These are phyloP conservation scores for Tricladium varicosporioides DNA, from an alignment of 2,329 filamentous ascomycete genomes.

Conservation along the genomic window DNA sequence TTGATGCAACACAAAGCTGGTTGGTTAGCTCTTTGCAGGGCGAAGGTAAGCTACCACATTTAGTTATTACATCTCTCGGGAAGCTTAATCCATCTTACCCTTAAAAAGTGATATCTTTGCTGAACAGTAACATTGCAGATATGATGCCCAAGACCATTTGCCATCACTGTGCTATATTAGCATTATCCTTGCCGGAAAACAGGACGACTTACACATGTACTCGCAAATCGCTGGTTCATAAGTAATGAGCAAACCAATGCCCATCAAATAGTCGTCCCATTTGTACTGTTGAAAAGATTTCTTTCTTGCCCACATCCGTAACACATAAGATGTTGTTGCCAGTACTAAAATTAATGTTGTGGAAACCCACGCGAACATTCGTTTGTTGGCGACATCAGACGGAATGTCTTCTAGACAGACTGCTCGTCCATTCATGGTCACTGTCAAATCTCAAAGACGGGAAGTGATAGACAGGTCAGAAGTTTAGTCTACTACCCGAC, in stretches of 20 bases:
- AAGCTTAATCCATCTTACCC: background rate
- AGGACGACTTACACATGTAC: constrained; percentile 1
- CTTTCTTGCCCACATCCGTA: constrained; percentile 3
- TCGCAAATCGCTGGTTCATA: constrained; percentile 5
- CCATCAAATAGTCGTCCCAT: constrained; percentile 11
- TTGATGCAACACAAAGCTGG: constrained; percentile 18
- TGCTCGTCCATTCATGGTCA: background rate
- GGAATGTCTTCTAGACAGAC: constrained; percentile 1
- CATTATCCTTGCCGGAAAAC: background rate
- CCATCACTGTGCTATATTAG: constrained; percentile 1
- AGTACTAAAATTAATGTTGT: constrained; percentile 1
- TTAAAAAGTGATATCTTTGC: background rate
- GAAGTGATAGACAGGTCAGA: background rate
- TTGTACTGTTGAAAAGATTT: constrained; percentile 2
- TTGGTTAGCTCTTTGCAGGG: constrained; percentile 7
- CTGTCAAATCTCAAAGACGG: background rate
- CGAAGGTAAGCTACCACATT: constrained; percentile 1
- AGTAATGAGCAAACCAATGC: constrained; percentile 7
- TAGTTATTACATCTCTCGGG: background rate
- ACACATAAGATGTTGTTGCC: background rate
- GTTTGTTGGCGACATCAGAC: constrained; percentile 5
- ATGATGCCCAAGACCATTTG: constrained; percentile 6
- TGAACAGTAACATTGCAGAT: constrained; percentile 5
- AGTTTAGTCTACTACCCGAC: background rate
- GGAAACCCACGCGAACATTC: background rate